Base-by-base conservation (phyloP, 148 eudicot genomes). In the Simmondsia chinensis region DNA sequence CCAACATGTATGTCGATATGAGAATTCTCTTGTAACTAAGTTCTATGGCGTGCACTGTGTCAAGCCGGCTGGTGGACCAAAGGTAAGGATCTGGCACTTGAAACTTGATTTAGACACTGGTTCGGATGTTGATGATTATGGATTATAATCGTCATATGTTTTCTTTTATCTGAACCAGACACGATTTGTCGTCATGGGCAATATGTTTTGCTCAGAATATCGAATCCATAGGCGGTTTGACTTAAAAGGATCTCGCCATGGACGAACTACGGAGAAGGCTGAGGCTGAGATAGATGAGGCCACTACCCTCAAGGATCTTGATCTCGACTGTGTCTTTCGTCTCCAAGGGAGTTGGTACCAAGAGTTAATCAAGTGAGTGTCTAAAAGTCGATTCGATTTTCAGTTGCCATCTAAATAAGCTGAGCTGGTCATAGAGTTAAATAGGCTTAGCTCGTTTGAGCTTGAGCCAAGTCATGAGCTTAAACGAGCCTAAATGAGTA, bases 241-340 rank as follows among this genome's bases (percentile, higher is more conserved):
- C 50, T 76, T 91, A 29, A 91, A 91, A 68, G 99, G 99, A 26
- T 91, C 99, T 31, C 86, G 95, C 18, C 76, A 85, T 58, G 99
- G 99, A 10, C 79, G 99, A 21, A 66, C 74, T 7, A 85, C 94
- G 0, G 75, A 91, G 51, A 85, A 79, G 57, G 61, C 77, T 12
- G 87, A 86, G 61, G 77, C 64, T 11, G 94, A 91, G 30, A 91
- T 91, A 44, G 99, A 91, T 58, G 99, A 85, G 60, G 79, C 94
- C 6, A 91, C 99, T 20, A 91, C 99, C 42, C 83, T 91, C 17
- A 91, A 91, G 78, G 99, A 91, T 60, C 95, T 91, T 39, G 99
- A 91, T 52, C 86, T 91, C 4, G 74, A 91, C 39, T 91, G 62
- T 59, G 89, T 74, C 7, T 91, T 91, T 44, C 94, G 89, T 5